A percentile compares a stretch with the other conserved stretches of the same genome.
Evolutionary conservation across 2,329 filamentous ascomycete genomes (phyloP).

Genomic region (Talaromyces sp.): DNA sequence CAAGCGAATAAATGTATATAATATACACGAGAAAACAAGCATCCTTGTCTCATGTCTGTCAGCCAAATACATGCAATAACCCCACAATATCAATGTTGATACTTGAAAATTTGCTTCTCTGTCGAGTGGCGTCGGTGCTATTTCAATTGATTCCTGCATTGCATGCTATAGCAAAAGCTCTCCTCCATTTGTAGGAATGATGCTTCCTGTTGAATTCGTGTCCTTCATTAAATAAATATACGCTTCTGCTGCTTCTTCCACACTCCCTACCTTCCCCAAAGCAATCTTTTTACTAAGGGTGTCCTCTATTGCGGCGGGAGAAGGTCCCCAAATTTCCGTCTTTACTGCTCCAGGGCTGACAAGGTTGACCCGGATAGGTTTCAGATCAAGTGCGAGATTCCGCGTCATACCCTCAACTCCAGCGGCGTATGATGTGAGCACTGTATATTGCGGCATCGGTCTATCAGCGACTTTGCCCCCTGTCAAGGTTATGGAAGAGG

Average conservation of each 20-base stretch:
- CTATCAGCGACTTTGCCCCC: constrained; percentile 46
- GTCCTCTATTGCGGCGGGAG: constrained; percentile 18
- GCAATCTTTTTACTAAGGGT: constrained; percentile 14
- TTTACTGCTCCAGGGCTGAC: constrained; percentile 54
- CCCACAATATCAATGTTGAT: not conserved
- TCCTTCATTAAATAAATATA: constrained; percentile 44
- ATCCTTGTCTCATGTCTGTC: not conserved
- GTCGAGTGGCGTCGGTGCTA: not conserved
- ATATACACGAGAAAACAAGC: not conserved
- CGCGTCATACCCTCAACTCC: constrained; percentile 47
- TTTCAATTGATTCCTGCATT: not conserved
- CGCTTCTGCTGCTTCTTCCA: constrained; percentile 43
- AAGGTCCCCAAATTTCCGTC: constrained; percentile 42
- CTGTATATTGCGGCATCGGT: constrained; percentile 30
- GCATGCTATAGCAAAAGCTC: not conserved
- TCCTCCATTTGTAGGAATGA: constrained; percentile 38
- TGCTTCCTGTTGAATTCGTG: constrained; percentile 28
- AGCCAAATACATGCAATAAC: not conserved
- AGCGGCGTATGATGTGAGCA: constrained; percentile 22
- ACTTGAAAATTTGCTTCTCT: not conserved
- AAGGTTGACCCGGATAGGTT: constrained; percentile 60
- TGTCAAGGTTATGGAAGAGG: constrained; percentile 54
- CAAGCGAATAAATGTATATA: not conserved
- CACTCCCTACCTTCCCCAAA: constrained; percentile 31
- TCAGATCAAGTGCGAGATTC: constrained; percentile 58